Base-by-base conservation (phyloP, 2,329 filamentous ascomycete species). In the Rugonectria rugulosa region DNA sequence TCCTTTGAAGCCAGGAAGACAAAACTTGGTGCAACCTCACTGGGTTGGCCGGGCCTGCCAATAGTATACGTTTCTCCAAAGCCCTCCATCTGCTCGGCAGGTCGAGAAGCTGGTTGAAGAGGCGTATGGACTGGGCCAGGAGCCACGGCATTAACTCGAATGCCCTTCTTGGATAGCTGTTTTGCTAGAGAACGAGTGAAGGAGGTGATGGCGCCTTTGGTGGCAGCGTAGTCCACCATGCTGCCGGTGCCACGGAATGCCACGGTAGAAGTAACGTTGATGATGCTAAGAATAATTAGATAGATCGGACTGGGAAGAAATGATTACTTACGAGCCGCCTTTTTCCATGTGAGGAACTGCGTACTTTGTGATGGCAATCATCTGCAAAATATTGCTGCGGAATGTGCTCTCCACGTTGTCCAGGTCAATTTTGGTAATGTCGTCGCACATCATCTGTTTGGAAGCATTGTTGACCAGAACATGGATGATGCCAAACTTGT, bases 351-450 rank as follows among this genome's bases (percentile, higher is more conserved):
- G 36, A 2, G 36, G 36, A 23, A 40, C 36, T 4, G 36, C 36
- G n/a, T 40, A 85, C 65, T 86, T 86, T 5, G 80, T 80, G 57
- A 86, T 73, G n/a, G 82, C 81, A 63, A 87, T 83, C 74, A 85
- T 85, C 50, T 81, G 77, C 8, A 84, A 62, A 26, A 86, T 80
- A 56, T 86, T 86, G 56, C 76, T 79, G 38, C 77, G 77, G 74
- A 86, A 88, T 0, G 79, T 81, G 60, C 78, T 81, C 58, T 85
- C 80, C 0, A 86, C 81, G 1, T 77, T 71, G 12, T 81, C 76
- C 1, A 87, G 74, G 64, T 85, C 76, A 23, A 83, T 85, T 2
- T 85, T 75, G 27, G 74, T 72, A 17, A 85, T 77, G 26, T 85
- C 76, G 6, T 77, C 68, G 66, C 77, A 83, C 70, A 81, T 79